Percentiles rank a stretch among this genome's conserved stretches.
phyloP scores from a whole-genome alignment of 202 grass and related monocot species.

The Setaria italica region DNA sequence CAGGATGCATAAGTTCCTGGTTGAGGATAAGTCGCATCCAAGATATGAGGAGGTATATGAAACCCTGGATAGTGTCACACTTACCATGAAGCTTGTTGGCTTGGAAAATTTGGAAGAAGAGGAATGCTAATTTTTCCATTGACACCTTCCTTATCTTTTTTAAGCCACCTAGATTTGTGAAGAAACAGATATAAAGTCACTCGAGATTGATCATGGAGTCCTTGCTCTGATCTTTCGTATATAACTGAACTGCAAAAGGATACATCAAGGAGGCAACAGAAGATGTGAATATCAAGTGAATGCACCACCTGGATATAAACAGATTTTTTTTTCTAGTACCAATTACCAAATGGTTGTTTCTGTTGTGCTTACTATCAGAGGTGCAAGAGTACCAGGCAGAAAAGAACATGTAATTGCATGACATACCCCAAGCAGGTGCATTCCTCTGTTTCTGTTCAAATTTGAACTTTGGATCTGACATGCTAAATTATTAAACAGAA shows the following conservation, averaged over 20 bases:
- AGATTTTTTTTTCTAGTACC: not conserved
- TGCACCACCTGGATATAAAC: not conserved
- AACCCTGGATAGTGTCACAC: conserved; percentile 56
- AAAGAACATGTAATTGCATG: not conserved
- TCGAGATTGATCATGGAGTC: not conserved
- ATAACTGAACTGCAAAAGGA: conserved; percentile 11
- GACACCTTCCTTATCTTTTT: not conserved
- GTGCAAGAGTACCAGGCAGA: not conserved
- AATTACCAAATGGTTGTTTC: not conserved
- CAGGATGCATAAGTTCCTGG: conserved; percentile 69
- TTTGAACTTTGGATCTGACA: not conserved
- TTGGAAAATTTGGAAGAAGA: conserved; percentile 41
- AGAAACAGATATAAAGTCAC: conserved; percentile 5
- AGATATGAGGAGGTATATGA: conserved; percentile 62
- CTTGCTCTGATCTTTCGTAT: conserved; percentile 11
- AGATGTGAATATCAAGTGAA: conserved; percentile 2
- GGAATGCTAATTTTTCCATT: conserved; percentile 32
- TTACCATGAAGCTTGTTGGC: conserved; percentile 53
- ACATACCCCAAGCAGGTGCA: conserved; percentile 11
- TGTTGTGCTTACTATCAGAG: not conserved
- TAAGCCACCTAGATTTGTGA: not conserved
- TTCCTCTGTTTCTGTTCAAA: not conserved
- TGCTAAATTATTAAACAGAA: not conserved
- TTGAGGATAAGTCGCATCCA: conserved; percentile 66
- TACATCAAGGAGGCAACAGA: conserved; percentile 3